phyloP scores from a whole-genome alignment of 495 filamentous ascomycete species.

The Xylaria curta region DNA sequence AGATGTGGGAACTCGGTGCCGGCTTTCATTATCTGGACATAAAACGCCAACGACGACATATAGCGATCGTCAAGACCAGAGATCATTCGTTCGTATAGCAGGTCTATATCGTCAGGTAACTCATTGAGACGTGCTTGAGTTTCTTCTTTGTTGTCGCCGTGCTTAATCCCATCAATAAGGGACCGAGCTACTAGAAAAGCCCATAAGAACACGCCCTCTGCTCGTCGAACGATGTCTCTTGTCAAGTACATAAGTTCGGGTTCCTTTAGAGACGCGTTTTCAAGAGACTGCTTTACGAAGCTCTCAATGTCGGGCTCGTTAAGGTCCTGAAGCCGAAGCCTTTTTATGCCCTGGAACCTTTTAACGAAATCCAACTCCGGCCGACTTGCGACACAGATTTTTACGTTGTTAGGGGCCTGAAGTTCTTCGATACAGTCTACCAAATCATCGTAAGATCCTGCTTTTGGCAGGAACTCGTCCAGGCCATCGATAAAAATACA shows the following conservation, averaged over 20 bases:
- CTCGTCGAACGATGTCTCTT: background rate
- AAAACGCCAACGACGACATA: background rate
- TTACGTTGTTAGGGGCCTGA: background rate
- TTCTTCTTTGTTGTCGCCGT: background rate
- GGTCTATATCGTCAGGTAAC: background rate
- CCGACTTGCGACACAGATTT: slow-evolving; percentile 7
- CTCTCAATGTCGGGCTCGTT: background rate
- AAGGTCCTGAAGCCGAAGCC: slow-evolving; percentile 12
- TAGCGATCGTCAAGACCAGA: background rate
- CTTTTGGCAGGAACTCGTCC: background rate
- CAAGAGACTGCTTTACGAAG: background rate
- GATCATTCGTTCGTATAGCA: slow-evolving; percentile 7
- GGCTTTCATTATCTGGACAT: background rate
- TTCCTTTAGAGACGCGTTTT: background rate
- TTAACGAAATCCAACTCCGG: background rate
- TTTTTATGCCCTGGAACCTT: background rate
- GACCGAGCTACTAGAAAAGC: slow-evolving; percentile 1
- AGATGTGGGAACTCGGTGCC: too few relatives aligned
- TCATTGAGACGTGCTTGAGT: background rate
- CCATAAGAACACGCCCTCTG: slow-evolving; percentile 16
- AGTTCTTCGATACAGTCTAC: slow-evolving; percentile 4
- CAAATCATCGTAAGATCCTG: background rate
- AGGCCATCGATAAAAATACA: slow-evolving; percentile 16
- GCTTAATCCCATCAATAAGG: background rate
- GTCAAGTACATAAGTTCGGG: background rate